Conservation (phyloP, 2,329 filamentous ascomycete species). For the Talaromyces sp. region DNA sequence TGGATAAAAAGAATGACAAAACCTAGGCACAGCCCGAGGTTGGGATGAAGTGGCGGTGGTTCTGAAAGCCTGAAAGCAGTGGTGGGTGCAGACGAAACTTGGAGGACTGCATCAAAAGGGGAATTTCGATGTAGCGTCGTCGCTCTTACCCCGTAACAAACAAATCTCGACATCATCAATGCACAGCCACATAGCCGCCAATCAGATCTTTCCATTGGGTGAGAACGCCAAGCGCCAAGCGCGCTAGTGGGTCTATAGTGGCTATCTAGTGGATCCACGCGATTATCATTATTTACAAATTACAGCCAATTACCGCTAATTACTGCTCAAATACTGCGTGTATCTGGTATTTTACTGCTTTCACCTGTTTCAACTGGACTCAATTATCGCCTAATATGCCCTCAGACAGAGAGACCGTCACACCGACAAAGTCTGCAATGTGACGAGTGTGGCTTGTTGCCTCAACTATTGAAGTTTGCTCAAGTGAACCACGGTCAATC, state of each 20-base stretch:
- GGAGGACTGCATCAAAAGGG: background rate
- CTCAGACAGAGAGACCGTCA: background rate
- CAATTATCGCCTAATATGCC: background rate
- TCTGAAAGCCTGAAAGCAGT: background rate
- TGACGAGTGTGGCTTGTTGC: background rate
- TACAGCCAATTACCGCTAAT: background rate
- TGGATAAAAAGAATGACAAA: background rate
- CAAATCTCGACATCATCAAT: background rate
- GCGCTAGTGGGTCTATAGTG: background rate
- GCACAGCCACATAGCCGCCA: slow-evolving; percentile 1
- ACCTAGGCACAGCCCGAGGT: background rate
- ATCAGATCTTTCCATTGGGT: background rate
- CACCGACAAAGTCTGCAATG: background rate
- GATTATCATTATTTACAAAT: background rate
- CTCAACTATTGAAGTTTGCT: background rate
- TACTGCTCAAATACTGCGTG: background rate
- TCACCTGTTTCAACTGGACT: background rate
- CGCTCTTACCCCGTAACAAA: background rate
- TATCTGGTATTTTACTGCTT: background rate
- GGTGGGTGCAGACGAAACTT: background rate
- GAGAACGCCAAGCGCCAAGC: background rate
- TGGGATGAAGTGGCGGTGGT: background rate
- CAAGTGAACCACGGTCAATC: background rate
- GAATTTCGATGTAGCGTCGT: background rate
- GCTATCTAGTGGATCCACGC: background rate